These are phyloP conservation scores for Phytopythium aichiense DNA, from an alignment of 352 stramenopile species.

Conservation along the genomic window DNA sequence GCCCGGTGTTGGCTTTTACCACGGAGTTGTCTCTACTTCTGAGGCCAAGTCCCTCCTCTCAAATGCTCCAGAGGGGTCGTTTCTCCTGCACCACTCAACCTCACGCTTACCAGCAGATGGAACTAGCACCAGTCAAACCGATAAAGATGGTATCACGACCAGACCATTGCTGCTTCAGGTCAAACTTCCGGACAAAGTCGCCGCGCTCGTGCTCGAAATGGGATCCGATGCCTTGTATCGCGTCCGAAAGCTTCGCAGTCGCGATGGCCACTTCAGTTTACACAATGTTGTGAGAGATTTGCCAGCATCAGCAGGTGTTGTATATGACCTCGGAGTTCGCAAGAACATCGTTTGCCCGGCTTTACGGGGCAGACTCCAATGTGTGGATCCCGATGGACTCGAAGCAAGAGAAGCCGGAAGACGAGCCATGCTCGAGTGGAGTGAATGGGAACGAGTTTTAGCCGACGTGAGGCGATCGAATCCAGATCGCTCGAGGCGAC, in stretches of 20 bases:
- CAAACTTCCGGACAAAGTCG: slow-evolving; percentile 39
- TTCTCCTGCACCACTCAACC: slow-evolving; percentile 33
- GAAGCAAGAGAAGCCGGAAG: slow-evolving; percentile 8
- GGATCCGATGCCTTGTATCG: slow-evolving; percentile 26
- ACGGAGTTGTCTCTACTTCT: slow-evolving; percentile 25
- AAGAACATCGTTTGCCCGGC: slow-evolving; percentile 14
- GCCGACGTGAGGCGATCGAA: not conserved
- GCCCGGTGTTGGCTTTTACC: slow-evolving; percentile 51
- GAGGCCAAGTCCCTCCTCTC: slow-evolving; percentile 25
- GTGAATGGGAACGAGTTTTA: not conserved
- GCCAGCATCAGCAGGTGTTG: slow-evolving; percentile 32
- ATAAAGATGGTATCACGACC: not conserved
- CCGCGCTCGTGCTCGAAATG: slow-evolving; percentile 31
- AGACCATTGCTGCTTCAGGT: slow-evolving; percentile 32
- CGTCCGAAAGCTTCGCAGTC: slow-evolving; percentile 29
- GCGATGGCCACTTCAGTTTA: slow-evolving; percentile 32
- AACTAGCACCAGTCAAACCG: not conserved
- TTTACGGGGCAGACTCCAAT: slow-evolving; percentile 18
- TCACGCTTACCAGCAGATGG: not conserved
- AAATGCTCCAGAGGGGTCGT: slow-evolving; percentile 30
- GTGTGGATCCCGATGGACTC: not conserved
- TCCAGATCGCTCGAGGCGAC: not conserved
- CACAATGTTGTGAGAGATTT: slow-evolving; percentile 36
- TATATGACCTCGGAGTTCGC: slow-evolving; percentile 27
- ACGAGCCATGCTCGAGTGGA: slow-evolving; percentile 6